phyloP scores from a whole-genome alignment of 1,139 yeast species.

The Debaryomyces psychrophilus region DNA sequence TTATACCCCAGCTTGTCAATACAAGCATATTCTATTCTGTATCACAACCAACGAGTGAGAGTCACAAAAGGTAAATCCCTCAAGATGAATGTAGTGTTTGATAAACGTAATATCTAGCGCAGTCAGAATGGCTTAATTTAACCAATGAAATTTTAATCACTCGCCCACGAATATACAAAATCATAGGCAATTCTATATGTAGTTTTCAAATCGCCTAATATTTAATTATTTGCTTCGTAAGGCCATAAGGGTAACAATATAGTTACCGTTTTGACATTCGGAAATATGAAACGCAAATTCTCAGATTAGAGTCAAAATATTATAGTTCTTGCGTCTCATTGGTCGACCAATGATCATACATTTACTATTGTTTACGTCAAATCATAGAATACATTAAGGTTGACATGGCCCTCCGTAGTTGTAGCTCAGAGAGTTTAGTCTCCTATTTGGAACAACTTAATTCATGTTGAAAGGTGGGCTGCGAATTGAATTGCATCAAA shows the following conservation, averaged over 20 bases:
- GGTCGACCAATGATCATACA: neutral
- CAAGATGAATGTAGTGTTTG: neutral
- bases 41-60: neutral
- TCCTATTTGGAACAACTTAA: neutral
- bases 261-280: neutral
- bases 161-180: too few relatives aligned
- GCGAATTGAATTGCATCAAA: conserved; percentile 2
- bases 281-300: neutral
- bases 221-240: neutral
- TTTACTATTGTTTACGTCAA: neutral
- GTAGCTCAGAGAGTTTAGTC: neutral
- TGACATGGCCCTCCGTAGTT: neutral
- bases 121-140: neutral
- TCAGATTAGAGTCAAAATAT: neutral
- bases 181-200: neutral
- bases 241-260: neutral
- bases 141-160: neutral
- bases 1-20: neutral
- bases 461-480: neutral
- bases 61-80: neutral
- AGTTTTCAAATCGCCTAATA: neutral
- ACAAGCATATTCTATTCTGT: neutral
- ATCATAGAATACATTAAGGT: neutral
- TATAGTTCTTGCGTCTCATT: neutral
- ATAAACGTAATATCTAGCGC: neutral